Base-by-base conservation (phyloP, 2,329 filamentous ascomycete genomes). In the Pseudogymnoascus sp. region DNA sequence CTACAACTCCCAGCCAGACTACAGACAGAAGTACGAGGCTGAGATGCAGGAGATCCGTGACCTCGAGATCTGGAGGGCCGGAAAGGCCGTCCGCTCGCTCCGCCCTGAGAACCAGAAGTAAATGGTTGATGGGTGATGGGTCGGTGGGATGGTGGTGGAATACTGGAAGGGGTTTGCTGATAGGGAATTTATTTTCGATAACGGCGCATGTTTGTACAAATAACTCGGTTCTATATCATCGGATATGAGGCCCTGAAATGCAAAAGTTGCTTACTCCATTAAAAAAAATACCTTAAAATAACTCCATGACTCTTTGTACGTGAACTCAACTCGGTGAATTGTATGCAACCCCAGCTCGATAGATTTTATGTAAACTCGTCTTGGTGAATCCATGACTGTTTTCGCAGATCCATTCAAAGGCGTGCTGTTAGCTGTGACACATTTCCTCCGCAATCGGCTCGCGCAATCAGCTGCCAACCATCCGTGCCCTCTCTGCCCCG, bases 11-110 rank as follows among this genome's bases (percentile, higher is more conserved):
- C 91, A 95, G 79, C 81, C 85, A 70, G 92, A 99, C 80, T 99
- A 99, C 87, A 89, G 94, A 72, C 83, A 96, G 84, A 92, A 90
- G 81, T 99, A 92, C 79, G 92, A 97, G 86, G 85, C 90, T 74
- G 94, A 99, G 89, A 90, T 99, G 87, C 83, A 96, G 81, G 94
- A 97, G 83, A 97, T 99, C 81, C 89, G 93, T 73, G 85, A 92
- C 74, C 82, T 99, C 74, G 94, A 99, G 86, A 99, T 99, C 86
- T 99, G 94, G 94, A 86, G 90, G 74, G 94, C 94, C 68, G 94
- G 94, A 78, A 97, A 97, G 87, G 90, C 94, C 71, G 94, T 99
- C 73, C 89, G 93, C 71, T 81, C 85, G 73, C 88, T 94, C 74
- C 89, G 90, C 74, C 90, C 89, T 69, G 89, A 94, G 83, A 93